Evolutionary conservation across 139 green algal genomes (phyloP), one percentile per base, ranked within the genome.

Genomic region (Tetraselmis striata): DNA sequence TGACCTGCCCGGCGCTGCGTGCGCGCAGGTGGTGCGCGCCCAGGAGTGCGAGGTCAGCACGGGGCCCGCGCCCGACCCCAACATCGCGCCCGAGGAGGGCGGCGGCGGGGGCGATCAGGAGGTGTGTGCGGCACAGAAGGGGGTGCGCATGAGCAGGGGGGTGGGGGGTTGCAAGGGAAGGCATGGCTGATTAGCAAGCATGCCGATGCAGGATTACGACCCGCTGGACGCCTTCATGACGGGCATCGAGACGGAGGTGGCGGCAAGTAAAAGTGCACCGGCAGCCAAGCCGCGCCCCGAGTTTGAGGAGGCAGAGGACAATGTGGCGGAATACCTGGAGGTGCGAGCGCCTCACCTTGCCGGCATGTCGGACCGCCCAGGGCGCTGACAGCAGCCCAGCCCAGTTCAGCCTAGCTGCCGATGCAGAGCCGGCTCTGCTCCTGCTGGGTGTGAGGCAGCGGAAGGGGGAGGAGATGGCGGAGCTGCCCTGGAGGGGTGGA

Each of bases 161-260:
- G 45, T 67, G 45, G 45, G 45, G 5, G 45, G n/a, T n/a, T n/a
- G n/a, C n/a, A n/a, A n/a, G n/a, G n/a, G n/a, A n/a, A n/a, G n/a
- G n/a, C n/a, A n/a, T n/a, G n/a, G n/a, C n/a, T n/a, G n/a, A n/a
- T n/a, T n/a, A n/a, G n/a, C n/a, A n/a, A n/a, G n/a, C n/a, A n/a
- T n/a, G n/a, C n/a, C n/a, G n/a, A n/a, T n/a, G 5, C 45, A 67
- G 45, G 45, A 67, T 5, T 67, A 67, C 45, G 94, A 97, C 82
- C 92, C 93, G 0, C 85, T 97, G 77, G 94, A 97, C 29, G 92
- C 93, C 0, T 97, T 95, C 82, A 97, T 97, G 93, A 87, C 87
- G 2, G 90, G 90, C 59, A 92, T 97, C 2, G 67, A 95, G 2
- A 59, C 91, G 31, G 86, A 91, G 76, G 84, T 93, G 27, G 77